Percentiles rank a stretch among this genome's conserved stretches.
Evolutionary conservation across 495 filamentous ascomycete genomes (phyloP).

Genomic region (Usnea hakonensis): DNA sequence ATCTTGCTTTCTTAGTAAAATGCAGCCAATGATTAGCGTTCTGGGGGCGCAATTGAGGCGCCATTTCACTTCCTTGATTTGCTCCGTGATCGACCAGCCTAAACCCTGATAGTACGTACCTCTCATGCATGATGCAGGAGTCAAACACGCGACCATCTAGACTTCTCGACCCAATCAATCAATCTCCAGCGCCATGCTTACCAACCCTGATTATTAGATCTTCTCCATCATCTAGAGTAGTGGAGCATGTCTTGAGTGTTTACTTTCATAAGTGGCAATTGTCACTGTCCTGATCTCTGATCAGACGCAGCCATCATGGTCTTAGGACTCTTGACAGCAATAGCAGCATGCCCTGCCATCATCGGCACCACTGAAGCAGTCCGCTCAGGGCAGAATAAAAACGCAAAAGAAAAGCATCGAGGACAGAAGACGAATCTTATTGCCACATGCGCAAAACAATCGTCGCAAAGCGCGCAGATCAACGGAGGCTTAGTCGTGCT

Average conservation of each 20-base stretch:
- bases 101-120: background rate
- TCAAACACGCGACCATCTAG: background rate
- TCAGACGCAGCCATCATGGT: slow-evolving; percentile 19
- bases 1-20: too few relatives aligned
- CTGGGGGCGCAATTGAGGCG: background rate
- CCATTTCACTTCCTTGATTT: background rate
- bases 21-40: background rate
- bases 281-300: background rate
- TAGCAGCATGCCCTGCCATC: slow-evolving; percentile 45
- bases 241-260: background rate
- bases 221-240: background rate
- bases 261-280: background rate
- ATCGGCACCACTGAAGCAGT: slow-evolving; percentile 46
- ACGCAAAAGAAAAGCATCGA: slow-evolving; percentile 39
- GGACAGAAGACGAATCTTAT: slow-evolving; percentile 43
- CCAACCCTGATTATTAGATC: background rate
- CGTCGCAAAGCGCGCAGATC: slow-evolving; percentile 27
- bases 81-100: background rate
- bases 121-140: too few relatives aligned
- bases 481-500: slow-evolving; percentile 42
- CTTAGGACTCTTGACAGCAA: slow-evolving; percentile 34
- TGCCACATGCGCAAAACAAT: slow-evolving; percentile 38
- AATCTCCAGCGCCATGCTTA: background rate
- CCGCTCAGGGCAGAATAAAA: slow-evolving; percentile 39
- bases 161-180: background rate